phyloP scores from a whole-genome alignment of 2,329 filamentous ascomycete species.

The Stachybotrys elegans region DNA sequence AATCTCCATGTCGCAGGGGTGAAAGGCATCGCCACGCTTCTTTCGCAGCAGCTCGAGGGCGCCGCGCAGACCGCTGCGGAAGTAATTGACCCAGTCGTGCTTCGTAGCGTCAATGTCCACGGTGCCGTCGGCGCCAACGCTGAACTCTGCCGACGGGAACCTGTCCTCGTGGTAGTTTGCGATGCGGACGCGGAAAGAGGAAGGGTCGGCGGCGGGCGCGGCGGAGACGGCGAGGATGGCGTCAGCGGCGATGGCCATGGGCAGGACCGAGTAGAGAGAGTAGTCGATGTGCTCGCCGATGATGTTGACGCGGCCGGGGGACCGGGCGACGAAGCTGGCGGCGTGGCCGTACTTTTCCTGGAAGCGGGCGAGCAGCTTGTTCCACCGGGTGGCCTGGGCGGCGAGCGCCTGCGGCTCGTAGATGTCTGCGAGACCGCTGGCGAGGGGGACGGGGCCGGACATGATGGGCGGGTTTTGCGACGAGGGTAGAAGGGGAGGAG shows the following conservation, averaged over 20 bases:
- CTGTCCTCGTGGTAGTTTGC: constrained; percentile 72
- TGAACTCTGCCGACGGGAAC: constrained; percentile 72
- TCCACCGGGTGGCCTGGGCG: constrained; percentile 70
- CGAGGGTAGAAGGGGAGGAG: too few species aligned
- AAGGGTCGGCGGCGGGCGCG: constrained; percentile 42
- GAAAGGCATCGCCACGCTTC: constrained; percentile 56
- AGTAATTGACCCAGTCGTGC: constrained; percentile 98
- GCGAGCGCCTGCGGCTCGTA: constrained; percentile 71
- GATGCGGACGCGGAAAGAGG: constrained; percentile 65
- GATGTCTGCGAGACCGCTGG: constrained; percentile 71
- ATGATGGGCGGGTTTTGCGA: constrained; percentile 23
- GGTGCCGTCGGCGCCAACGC: constrained; percentile 55
- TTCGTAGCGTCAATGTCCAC: constrained; percentile 80
- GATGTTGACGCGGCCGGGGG: constrained; percentile 93
- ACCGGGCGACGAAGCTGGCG: constrained; percentile 80
- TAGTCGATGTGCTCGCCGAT: constrained; percentile 99
- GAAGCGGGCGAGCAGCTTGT: constrained; percentile 67
- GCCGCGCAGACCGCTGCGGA: constrained; percentile 84
- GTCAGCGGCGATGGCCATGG: constrained; percentile 92
- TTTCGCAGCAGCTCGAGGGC: constrained; percentile 73
- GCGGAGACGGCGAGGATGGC: constrained; percentile 76
- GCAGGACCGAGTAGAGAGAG: constrained; percentile 90
- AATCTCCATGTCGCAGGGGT: constrained; percentile 72
- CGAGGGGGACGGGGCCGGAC: constrained; percentile 64
- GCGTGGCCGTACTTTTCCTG: constrained; percentile 61